Conservation (phyloP, 2,329 filamentous ascomycete species). For the Parascedosporium putredinis region DNA sequence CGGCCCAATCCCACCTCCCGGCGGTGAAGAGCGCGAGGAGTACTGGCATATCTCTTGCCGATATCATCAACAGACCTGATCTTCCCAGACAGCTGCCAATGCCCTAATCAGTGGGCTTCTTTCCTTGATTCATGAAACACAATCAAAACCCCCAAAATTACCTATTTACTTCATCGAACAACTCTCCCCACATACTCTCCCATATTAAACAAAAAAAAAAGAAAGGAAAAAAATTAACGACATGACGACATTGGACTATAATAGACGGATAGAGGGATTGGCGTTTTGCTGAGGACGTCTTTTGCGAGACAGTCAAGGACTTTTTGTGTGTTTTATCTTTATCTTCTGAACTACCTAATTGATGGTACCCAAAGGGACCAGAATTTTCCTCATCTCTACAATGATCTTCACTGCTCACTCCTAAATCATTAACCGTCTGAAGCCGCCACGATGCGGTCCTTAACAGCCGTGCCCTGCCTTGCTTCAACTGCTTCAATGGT, state of each 20-base stretch:
- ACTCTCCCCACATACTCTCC: not conserved
- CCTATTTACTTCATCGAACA: not conserved
- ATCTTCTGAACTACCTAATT: not conserved
- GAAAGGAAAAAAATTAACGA: not conserved
- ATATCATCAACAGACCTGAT: slow-evolving; percentile 85
- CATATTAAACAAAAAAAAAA: not conserved
- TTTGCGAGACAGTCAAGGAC: not conserved
- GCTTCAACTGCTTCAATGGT: too few species aligned
- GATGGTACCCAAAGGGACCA: not conserved
- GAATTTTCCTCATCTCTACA: too few species aligned
- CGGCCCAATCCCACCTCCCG: slow-evolving; percentile 41
- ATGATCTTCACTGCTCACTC: too few species aligned
- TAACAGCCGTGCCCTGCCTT: too few species aligned
- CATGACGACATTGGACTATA: slow-evolving; percentile 5
- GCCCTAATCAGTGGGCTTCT: not conserved
- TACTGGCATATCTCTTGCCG: slow-evolving; percentile 70
- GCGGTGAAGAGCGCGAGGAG: slow-evolving; percentile 27
- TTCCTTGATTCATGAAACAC: not conserved
- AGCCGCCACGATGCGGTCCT: too few species aligned
- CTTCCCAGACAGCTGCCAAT: slow-evolving; percentile 5
- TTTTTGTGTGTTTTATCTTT: not conserved
- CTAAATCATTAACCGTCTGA: too few species aligned
- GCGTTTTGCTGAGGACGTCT: slow-evolving; percentile 19
- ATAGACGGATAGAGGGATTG: slow-evolving; percentile 30
- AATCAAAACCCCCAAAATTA: not conserved